These are phyloP conservation scores for Colletotrichum kahawae DNA, from an alignment of 2,329 filamentous ascomycete species.

Conservation along the genomic window DNA sequence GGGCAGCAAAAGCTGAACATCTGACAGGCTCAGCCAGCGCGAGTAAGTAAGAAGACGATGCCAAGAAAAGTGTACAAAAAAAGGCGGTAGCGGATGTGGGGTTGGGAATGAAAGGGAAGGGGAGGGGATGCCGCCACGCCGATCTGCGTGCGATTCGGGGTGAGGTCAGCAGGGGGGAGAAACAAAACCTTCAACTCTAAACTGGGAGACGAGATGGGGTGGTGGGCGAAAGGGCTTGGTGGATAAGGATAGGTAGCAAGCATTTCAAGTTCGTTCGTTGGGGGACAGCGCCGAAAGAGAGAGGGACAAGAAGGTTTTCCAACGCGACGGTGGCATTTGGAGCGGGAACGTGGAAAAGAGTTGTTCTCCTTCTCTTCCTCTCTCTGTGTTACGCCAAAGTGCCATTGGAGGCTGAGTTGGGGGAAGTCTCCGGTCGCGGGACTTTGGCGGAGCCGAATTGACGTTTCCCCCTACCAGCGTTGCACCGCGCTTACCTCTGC, in stretches of 20 bases:
- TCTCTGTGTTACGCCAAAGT: neutral
- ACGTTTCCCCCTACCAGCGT: neutral
- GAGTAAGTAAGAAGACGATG: neutral
- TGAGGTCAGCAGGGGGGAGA: neutral
- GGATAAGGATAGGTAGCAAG: neutral
- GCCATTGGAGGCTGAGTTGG: neutral
- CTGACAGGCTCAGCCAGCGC: neutral
- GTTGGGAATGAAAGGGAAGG: neutral
- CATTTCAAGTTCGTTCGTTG: neutral
- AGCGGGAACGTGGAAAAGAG: neutral
- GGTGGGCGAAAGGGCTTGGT: neutral
- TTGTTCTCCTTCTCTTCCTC: neutral
- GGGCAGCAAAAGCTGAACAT: neutral
- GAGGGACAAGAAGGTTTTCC: neutral
- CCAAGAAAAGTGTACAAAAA: neutral
- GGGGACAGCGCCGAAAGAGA: neutral
- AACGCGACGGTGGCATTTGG: neutral
- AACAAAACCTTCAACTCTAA: slow-evolving; percentile 9
- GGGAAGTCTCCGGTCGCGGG: neutral
- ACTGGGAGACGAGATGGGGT: neutral
- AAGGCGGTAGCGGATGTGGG: neutral
- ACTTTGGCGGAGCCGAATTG: neutral
- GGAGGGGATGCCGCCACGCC: neutral
- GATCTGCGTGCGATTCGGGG: slow-evolving; percentile 2
- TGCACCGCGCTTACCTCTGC: neutral